phyloP scores from a whole-genome alignment of 2,329 filamentous ascomycete genomes.

The Stachybotrys chartarum region DNA sequence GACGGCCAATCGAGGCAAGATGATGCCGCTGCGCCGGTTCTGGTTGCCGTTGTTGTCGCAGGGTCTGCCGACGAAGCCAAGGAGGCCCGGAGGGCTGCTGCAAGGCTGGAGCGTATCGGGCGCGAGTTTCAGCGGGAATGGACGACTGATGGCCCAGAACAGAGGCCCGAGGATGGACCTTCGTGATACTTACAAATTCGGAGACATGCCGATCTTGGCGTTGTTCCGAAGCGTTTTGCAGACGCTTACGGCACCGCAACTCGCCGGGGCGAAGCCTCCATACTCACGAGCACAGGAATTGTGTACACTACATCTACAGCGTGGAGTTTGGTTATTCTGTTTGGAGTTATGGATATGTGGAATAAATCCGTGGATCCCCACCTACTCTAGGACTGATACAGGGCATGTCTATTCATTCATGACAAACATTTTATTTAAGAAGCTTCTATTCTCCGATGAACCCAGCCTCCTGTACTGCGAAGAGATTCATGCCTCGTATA shows the following conservation, averaged over 20 bases:
- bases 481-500: slow-evolving; percentile 12
- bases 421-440: slow-evolving; percentile 16
- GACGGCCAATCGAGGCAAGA: slow-evolving; percentile 8
- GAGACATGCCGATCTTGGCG: too few relatives aligned
- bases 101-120: slow-evolving; percentile 46
- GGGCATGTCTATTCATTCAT: slow-evolving; percentile 1
- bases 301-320: not conserved
- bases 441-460: slow-evolving; percentile 16
- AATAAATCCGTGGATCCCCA: not conserved
- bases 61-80: slow-evolving; percentile 35
- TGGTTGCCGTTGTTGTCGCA: slow-evolving; percentile 49
- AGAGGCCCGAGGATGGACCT: not conserved
- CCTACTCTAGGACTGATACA: not conserved
- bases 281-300: not conserved
- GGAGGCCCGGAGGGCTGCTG: slow-evolving; percentile 46
- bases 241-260: too few relatives aligned
- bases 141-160: slow-evolving; percentile 19
- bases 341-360: not conserved
- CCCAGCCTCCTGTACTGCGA: slow-evolving; percentile 14
- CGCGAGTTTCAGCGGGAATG: slow-evolving; percentile 48
- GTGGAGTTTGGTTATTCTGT: not conserved
- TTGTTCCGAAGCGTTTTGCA: too few relatives aligned
- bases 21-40: slow-evolving; percentile 36
- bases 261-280: too few relatives aligned
- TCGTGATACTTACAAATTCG: not conserved